Conservation (phyloP, 1,284 basidiomycete species). For the Psilocybe mexicana region DNA sequence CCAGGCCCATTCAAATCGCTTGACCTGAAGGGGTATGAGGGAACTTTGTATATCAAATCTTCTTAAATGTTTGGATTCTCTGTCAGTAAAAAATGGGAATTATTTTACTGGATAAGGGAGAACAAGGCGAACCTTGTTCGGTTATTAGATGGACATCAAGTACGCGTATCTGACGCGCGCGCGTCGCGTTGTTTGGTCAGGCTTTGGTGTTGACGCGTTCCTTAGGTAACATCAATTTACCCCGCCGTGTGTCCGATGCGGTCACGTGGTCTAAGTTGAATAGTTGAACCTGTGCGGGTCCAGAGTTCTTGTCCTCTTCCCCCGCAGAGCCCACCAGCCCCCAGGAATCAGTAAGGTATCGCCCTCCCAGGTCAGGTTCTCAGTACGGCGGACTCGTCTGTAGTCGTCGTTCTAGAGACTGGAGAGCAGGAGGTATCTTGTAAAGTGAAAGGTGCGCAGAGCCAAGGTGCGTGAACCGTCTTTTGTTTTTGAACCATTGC, state of each 20-base stretch:
- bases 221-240: background rate
- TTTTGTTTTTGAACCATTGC: background rate
- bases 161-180: too few relatives aligned
- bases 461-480: background rate
- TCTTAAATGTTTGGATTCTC: background rate
- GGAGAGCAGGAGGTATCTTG: background rate
- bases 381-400: background rate
- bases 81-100: too few relatives aligned
- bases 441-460: background rate
- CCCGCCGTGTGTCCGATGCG: slow-evolving; percentile 1
- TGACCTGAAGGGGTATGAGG: slow-evolving; percentile 13
- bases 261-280: background rate
- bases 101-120: too few relatives aligned
- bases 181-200: background rate
- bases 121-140: too few relatives aligned
- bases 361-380: background rate
- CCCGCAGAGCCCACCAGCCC: background rate
- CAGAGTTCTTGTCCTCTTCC: slow-evolving; percentile 8
- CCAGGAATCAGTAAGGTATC: background rate
- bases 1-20: background rate
- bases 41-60: background rate
- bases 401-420: background rate
- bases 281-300: background rate
- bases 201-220: background rate
- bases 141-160: too few relatives aligned